These are phyloP conservation scores for Kodamaea alishanica DNA, from an alignment of 1,139 yeast genomes.

Conservation along the genomic window DNA sequence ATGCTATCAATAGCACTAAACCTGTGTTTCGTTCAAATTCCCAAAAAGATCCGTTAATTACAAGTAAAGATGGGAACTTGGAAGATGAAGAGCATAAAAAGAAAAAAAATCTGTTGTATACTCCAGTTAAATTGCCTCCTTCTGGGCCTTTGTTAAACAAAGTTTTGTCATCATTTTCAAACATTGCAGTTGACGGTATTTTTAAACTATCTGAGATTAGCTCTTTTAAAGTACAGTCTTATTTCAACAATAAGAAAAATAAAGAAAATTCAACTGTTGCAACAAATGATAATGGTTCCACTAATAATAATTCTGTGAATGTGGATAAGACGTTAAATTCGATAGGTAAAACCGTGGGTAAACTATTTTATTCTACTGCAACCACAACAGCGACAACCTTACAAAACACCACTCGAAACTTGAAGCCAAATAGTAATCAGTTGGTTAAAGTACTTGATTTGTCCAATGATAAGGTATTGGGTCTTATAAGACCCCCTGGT, in stretches of 20 bases:
- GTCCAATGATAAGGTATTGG: slow-evolving; percentile 39
- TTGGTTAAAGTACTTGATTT: slow-evolving; percentile 47
- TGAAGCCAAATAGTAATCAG: slow-evolving; percentile 31
- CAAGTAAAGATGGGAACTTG: slow-evolving; percentile 4
- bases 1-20: slow-evolving; percentile 17
- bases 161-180: slow-evolving; percentile 47
- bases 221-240: slow-evolving; percentile 39
- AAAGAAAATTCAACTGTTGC: slow-evolving; percentile 10
- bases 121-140: slow-evolving; percentile 46
- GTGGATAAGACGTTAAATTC: slow-evolving; percentile 25
- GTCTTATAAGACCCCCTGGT: slow-evolving; percentile 55
- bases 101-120: slow-evolving; percentile 18
- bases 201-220: slow-evolving; percentile 48
- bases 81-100: background rate
- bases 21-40: background rate
- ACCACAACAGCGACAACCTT: slow-evolving; percentile 30
- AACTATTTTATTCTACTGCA: slow-evolving; percentile 34
- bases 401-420: slow-evolving; percentile 25
- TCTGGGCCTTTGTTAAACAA: slow-evolving; percentile 45
- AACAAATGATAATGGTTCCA: slow-evolving; percentile 3
- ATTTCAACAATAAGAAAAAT: slow-evolving; percentile 23
- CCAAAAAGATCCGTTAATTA: slow-evolving; percentile 12
- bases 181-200: slow-evolving; percentile 53
- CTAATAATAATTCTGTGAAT: slow-evolving; percentile 9
- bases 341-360: slow-evolving; percentile 30